phyloP scores from a whole-genome alignment of 2,329 filamentous ascomycete genomes.

The Cadophora sp. region DNA sequence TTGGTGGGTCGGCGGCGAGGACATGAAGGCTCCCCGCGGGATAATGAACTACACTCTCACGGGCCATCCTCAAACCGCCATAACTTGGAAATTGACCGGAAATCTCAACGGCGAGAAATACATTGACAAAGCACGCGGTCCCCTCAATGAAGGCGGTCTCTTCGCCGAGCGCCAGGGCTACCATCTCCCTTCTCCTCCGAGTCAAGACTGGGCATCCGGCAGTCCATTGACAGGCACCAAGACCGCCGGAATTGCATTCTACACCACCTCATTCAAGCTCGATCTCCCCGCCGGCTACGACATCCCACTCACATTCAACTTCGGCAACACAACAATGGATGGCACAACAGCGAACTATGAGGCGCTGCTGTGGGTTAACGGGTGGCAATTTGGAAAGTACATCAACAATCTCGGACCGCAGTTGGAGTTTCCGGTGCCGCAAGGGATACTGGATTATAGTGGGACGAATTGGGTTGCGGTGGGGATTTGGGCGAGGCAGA shows the following conservation, averaged over 20 bases:
- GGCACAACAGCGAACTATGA: conserved; percentile 55
- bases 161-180: conserved; percentile 68
- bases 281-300: conserved; percentile 61
- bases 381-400: conserved; percentile 73
- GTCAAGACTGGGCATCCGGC: conserved; percentile 49
- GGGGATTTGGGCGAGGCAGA: conserved; percentile 63
- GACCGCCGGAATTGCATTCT: conserved; percentile 61
- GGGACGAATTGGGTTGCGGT: conserved; percentile 72
- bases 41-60: conserved; percentile 64
- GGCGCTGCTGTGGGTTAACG: conserved; percentile 74
- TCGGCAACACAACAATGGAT: conserved; percentile 28
- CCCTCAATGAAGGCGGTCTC: conserved; percentile 69
- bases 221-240: conserved; percentile 50
- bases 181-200: conserved; percentile 60
- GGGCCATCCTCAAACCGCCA: conserved; percentile 51
- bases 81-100: conserved; percentile 69
- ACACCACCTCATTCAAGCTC: conserved; percentile 59
- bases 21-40: conserved; percentile 66
- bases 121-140: conserved; percentile 61
- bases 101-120: conserved; percentile 71
- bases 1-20: conserved; percentile 61
- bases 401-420: conserved; percentile 72
- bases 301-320: conserved; percentile 60
- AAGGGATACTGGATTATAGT: conserved; percentile 70
- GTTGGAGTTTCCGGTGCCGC: conserved; percentile 71